Percentiles rank a stretch among this genome's conserved stretches.
These are phyloP conservation scores for Prunus campanulata DNA, from an alignment of 306 rosid species.

Conservation along the genomic window DNA sequence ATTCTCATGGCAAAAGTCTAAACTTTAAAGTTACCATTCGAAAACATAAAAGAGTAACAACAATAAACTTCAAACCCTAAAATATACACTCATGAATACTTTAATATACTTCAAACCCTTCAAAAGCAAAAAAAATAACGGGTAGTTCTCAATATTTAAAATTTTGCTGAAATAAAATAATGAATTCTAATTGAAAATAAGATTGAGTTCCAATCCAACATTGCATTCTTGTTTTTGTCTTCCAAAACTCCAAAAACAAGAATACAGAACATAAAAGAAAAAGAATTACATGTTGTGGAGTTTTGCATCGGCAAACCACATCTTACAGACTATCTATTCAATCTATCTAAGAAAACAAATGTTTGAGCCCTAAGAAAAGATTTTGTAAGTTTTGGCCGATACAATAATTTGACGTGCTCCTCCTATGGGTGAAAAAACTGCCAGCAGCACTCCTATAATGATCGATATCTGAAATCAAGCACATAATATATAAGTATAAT, in stretches of 20 bases:
- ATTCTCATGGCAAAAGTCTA: no score
- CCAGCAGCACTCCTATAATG: constrained; percentile 25
- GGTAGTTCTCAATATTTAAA: no score
- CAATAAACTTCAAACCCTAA: no score
- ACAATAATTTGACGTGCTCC: constrained; percentile 54
- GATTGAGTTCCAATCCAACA: neutral
- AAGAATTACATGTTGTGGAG: neutral
- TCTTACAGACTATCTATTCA: neutral
- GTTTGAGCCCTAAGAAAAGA: constrained; percentile 34
- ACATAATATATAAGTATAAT: neutral
- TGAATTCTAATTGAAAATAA: neutral
- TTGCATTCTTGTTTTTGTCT: neutral
- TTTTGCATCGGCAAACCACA: neutral
- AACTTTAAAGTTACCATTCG: no score
- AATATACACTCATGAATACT: neutral
- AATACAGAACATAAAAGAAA: neutral
- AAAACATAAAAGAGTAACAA: no score
- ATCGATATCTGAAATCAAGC: constrained; percentile 30
- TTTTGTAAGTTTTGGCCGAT: constrained; percentile 35
- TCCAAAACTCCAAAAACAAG: neutral
- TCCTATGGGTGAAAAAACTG: constrained; percentile 52
- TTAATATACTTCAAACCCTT: neutral
- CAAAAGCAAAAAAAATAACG: neutral
- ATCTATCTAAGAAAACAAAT: neutral
- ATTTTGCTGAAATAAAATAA: neutral